A percentile compares a stretch with the other conserved stretches of the same genome.
phyloP scores from a whole-genome alignment of 2,329 filamentous ascomycete species.

The Aspergillus sp. region DNA sequence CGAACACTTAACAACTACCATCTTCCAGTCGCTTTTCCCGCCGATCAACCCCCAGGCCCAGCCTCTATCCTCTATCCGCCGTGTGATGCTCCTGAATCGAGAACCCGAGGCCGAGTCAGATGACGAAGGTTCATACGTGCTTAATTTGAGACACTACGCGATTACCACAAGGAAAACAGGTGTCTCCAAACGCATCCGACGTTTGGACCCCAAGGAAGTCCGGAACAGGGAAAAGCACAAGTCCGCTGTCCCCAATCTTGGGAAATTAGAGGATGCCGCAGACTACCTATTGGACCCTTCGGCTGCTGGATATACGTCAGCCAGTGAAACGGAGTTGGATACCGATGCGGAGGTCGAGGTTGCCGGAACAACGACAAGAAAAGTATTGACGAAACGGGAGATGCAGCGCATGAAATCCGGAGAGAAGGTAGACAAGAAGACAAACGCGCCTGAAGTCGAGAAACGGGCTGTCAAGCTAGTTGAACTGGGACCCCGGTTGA shows the following conservation, averaged over 20 bases:
- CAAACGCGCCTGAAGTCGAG: slow-evolving; percentile 60
- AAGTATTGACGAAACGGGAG: slow-evolving; percentile 54
- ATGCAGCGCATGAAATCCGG: slow-evolving; percentile 46
- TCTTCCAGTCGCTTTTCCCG: slow-evolving; percentile 95
- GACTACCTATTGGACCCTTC: slow-evolving; percentile 85
- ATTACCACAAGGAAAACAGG: slow-evolving; percentile 88
- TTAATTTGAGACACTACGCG: slow-evolving; percentile 90
- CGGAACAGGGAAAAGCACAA: slow-evolving; percentile 68
- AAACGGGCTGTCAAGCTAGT: slow-evolving; percentile 87
- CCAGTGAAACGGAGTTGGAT: slow-evolving; percentile 88
- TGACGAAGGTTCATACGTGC: slow-evolving; percentile 67
- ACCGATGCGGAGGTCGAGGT: slow-evolving; percentile 96
- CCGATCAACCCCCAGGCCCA: slow-evolving; percentile 91
- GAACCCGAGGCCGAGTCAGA: slow-evolving; percentile 52
- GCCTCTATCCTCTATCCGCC: slow-evolving; percentile 85
- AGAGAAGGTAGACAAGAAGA: slow-evolving; percentile 46
- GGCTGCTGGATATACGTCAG: slow-evolving; percentile 84
- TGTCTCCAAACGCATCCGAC: slow-evolving; percentile 77
- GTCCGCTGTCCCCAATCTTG: slow-evolving; percentile 75
- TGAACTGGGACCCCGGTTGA: slow-evolving; percentile 88
- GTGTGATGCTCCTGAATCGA: slow-evolving; percentile 86
- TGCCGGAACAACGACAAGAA: slow-evolving; percentile 54
- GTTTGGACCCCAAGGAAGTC: slow-evolving; percentile 83
- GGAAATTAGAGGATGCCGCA: slow-evolving; percentile 86
- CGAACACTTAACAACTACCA: slow-evolving; percentile 85